Evolutionary conservation across 257 asterid species (phyloP).

Genomic region (Oldenlandia corymbosa): DNA sequence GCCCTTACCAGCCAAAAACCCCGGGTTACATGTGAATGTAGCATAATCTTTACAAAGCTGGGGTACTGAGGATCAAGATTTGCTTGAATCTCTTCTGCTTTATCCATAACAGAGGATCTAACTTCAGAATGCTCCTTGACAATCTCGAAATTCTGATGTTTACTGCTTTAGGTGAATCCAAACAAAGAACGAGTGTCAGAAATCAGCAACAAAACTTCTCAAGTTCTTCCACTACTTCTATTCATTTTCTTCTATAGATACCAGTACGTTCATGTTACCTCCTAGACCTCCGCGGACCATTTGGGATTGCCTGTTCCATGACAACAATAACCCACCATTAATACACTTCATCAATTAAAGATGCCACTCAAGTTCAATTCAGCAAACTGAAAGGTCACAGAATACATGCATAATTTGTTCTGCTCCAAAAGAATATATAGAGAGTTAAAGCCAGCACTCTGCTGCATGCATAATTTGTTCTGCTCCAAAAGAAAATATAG

Average conservation of each 20-base stretch:
- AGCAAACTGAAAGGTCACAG: no score
- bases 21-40: constrained; percentile 61
- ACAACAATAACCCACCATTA: constrained; percentile 5
- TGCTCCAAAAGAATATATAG: no score
- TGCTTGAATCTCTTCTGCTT: constrained; percentile 51
- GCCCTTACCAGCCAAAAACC: constrained; percentile 68
- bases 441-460: no score
- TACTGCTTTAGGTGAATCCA: background rate
- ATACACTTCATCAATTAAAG: background rate
- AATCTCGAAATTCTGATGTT: background rate
- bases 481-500: no score
- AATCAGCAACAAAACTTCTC: no score
- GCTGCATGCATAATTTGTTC: no score
- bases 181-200: background rate
- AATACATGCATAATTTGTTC: background rate
- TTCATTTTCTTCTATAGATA: background rate
- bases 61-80: constrained; percentile 40
- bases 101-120: constrained; percentile 14
- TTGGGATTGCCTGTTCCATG: constrained; percentile 2
- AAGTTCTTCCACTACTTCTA: background rate
- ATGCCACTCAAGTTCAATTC: background rate
- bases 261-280: constrained; percentile 16
- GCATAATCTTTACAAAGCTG: constrained; percentile 57
- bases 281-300: background rate
- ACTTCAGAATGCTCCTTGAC: background rate